Evolutionary conservation across 495 filamentous ascomycete species (phyloP).

Genomic region (Durotheca rogersii): DNA sequence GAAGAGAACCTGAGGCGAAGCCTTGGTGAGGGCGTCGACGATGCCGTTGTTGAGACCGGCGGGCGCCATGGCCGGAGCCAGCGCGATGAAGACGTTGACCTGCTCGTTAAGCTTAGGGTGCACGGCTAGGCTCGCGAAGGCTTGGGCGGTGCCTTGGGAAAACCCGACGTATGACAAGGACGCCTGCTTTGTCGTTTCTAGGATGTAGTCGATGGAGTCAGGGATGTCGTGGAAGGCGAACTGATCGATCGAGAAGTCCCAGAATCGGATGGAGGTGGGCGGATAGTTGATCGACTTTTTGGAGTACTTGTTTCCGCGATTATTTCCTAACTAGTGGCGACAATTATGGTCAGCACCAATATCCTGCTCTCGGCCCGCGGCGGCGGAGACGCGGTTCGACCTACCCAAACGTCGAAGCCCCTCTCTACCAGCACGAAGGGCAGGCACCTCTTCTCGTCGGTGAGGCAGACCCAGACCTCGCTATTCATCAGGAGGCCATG

Average conservation of each 20-base stretch:
- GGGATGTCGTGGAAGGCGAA: slow-evolving; percentile 98
- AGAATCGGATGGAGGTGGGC: slow-evolving; percentile 76
- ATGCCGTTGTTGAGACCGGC: slow-evolving; percentile 84
- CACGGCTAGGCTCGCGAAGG: slow-evolving; percentile 91
- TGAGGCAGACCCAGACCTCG: slow-evolving; percentile 95
- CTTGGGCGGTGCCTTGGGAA: slow-evolving; percentile 94
- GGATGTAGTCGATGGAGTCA: slow-evolving; percentile 87
- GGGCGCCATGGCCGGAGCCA: slow-evolving; percentile 95
- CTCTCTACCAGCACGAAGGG: slow-evolving; percentile 88
- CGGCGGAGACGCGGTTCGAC: slow-evolving; percentile 26
- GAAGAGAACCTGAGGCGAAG: slow-evolving; percentile 89
- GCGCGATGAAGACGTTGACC: slow-evolving; percentile 94
- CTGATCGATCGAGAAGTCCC: slow-evolving; percentile 97
- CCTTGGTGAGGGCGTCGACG: slow-evolving; percentile 89
- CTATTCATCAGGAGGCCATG: slow-evolving; percentile 98
- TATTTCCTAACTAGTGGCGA: slow-evolving; percentile 76
- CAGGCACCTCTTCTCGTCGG: slow-evolving; percentile 79
- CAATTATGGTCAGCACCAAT: slow-evolving; percentile 4
- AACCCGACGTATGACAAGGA: slow-evolving; percentile 97
- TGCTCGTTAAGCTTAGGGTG: slow-evolving; percentile 91
- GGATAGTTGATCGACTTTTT: slow-evolving; percentile 81
- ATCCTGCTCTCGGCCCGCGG: background rate
- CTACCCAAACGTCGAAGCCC: slow-evolving; percentile 95
- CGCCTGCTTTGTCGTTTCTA: slow-evolving; percentile 74
- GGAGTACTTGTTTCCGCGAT: slow-evolving; percentile 96